Percentiles rank a stretch among this genome's conserved stretches.
Evolutionary conservation across 1,284 basidiomycete species (phyloP).

Genomic region (Boletus smithii): DNA sequence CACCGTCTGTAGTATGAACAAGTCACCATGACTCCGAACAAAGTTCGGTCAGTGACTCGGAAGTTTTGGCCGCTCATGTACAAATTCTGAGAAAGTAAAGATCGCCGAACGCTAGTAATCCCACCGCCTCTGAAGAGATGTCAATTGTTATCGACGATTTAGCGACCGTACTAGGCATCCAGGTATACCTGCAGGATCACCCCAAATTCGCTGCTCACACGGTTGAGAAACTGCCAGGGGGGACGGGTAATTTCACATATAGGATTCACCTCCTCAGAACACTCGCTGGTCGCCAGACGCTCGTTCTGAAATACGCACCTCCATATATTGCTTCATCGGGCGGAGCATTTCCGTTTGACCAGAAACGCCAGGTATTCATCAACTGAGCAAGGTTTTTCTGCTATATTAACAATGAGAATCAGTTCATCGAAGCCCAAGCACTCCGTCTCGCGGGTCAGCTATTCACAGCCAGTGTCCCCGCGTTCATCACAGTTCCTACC

Average conservation of each 20-base stretch:
- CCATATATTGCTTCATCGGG: conserved; percentile 36
- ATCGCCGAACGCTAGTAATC: too few species aligned
- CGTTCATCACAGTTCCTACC: conserved; percentile 45
- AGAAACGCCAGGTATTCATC: conserved; percentile 51
- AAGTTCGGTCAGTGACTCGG: too few species aligned
- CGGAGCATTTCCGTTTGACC: conserved; percentile 35
- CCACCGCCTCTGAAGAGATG: too few species aligned
- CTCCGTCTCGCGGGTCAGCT: conserved; percentile 39
- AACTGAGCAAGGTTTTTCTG: neutral
- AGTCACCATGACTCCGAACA: conserved; percentile 9
- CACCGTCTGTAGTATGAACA: conserved; percentile 8
- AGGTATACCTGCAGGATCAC: conserved; percentile 38
- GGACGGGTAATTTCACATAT: conserved; percentile 51
- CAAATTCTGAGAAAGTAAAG: conserved; percentile 4
- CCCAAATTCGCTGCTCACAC: conserved; percentile 37
- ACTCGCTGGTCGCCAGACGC: conserved; percentile 40
- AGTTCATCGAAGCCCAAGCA: conserved; percentile 53
- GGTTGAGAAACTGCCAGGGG: conserved; percentile 44
- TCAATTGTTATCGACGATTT: conserved; percentile 30
- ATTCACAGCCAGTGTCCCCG: conserved; percentile 25
- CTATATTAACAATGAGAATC: conserved; percentile 6
- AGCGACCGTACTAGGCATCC: conserved; percentile 35
- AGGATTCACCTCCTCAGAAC: conserved; percentile 42
- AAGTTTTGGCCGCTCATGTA: neutral
- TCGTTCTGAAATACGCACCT: conserved; percentile 57